Evolutionary conservation across 2,329 filamentous ascomycete species (phyloP).

Genomic region (Hypoxylon sp.): DNA sequence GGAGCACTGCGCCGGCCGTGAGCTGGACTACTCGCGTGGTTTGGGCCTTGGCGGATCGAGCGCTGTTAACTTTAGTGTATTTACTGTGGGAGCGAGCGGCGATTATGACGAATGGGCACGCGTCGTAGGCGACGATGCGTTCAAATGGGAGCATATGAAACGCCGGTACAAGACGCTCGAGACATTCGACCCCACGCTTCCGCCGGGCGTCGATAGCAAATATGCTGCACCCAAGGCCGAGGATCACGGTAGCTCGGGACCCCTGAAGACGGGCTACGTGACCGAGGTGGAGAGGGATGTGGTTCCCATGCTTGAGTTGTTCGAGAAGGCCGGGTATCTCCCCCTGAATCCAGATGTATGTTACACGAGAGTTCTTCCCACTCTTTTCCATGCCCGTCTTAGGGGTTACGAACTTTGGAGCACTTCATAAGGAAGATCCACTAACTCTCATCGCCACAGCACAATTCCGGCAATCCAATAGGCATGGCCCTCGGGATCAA

Average conservation of each 20-base stretch:
- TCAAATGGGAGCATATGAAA: slow-evolving; percentile 68
- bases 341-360: slow-evolving; percentile 63
- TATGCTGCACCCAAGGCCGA: slow-evolving; percentile 62
- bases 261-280: slow-evolving; percentile 64
- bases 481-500: slow-evolving; percentile 69
- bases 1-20: slow-evolving; percentile 59
- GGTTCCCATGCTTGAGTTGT: slow-evolving; percentile 61
- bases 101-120: slow-evolving; percentile 75
- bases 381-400: background rate
- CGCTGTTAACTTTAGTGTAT: slow-evolving; percentile 70
- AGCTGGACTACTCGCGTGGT: slow-evolving; percentile 66
- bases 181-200: slow-evolving; percentile 63
- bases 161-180: slow-evolving; percentile 68
- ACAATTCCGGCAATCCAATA: slow-evolving; percentile 71
- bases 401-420: background rate
- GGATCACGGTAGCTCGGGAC: slow-evolving; percentile 66
- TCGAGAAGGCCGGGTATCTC: slow-evolving; percentile 63
- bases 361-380: background rate
- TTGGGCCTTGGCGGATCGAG: slow-evolving; percentile 66
- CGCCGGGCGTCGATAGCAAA: slow-evolving; percentile 57
- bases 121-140: slow-evolving; percentile 68
- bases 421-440: background rate
- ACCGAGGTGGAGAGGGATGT: slow-evolving; percentile 66
- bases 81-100: slow-evolving; percentile 67
- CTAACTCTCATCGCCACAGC: slow-evolving; percentile 34